Evolutionary conservation across 768 basidiomycete genomes (phyloP), one percentile per base, ranked within the genome.

Genomic region (Phylloporus scabripes): DNA sequence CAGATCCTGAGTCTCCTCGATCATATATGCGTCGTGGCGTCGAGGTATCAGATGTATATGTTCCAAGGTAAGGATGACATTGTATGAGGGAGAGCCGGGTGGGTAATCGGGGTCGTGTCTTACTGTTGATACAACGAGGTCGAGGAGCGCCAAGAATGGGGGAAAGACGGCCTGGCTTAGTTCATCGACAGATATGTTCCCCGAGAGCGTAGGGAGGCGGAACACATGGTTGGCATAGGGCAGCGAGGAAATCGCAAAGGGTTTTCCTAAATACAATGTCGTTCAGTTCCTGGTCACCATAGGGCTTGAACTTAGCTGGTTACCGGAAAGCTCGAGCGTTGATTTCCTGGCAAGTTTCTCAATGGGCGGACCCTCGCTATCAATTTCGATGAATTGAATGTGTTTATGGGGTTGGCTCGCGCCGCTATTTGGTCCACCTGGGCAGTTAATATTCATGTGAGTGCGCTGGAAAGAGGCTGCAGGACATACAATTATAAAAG

Each of bases 321-420:
- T 58, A 58, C 56, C 59, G 4, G 54, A 29, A 20, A 53, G 75
- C 61, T 90, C 83, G 41, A 92, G 64, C 14, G 70, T 73, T 9
- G 77, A 70, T 17, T 70, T 67, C 56, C 73, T 74, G 5, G 88
- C 83, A 45, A 92, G 72, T 48, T 66, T 71, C 66, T 94, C 92
- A 21, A 93, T 74, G 0, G 93, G 93, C 12, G 88, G 86, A 1
- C 81, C 85, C 31, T 77, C 76, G 34, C 70, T 71, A 9, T 77
- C 76, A 15, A 80, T 61, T 29, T 89, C 84, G 29, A 94, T 67
- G 54, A 94, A 84, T 64, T 95, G 92, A n/a, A 94, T 56, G 62
- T 96, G 93, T 60, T 94, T 92, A 69, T 94, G 92, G 2, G 78
- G 73, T 68, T 96, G 93, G 62, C 90, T 92, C 10, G 93, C 92